Percentiles rank a stretch among this genome's conserved stretches.
Evolutionary conservation across 2,329 filamentous ascomycete species (phyloP).

Genomic region (Trichoderma lentiforme): DNA sequence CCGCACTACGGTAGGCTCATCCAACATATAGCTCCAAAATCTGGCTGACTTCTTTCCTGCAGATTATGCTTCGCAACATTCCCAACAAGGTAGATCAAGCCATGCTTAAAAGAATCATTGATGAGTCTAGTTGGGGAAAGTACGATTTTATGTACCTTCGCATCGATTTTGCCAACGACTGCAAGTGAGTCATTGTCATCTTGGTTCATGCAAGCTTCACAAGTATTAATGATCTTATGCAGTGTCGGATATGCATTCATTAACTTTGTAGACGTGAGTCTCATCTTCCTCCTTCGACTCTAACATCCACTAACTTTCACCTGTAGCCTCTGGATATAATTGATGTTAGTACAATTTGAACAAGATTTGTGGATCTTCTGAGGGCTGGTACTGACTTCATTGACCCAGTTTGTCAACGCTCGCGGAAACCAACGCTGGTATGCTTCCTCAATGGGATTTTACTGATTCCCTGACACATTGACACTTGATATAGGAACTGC

Average conservation of each 20-base stretch:
- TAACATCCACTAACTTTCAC: not conserved
- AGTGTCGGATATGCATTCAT: conserved; percentile 97
- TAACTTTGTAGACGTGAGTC: conserved; percentile 80
- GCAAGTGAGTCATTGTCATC: conserved; percentile 61
- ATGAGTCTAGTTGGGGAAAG: conserved; percentile 72
- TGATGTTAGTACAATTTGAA: conserved; percentile 46
- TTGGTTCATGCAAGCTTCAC: not conserved
- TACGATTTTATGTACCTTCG: conserved; percentile 96
- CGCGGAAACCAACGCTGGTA: conserved; percentile 70
- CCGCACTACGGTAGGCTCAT: conserved; percentile 63
- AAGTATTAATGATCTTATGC: conserved; percentile 11
- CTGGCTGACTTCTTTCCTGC: conserved; percentile 17
- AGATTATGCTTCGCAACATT: conserved; percentile 95
- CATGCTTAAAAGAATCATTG: conserved; percentile 75
- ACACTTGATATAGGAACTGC: conserved; percentile 57
- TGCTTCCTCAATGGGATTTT: conserved; percentile 19
- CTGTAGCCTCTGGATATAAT: conserved; percentile 68
- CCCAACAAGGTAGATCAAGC: conserved; percentile 82
- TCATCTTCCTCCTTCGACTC: not conserved
- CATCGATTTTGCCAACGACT: conserved; percentile 81
- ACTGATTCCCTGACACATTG: not conserved
- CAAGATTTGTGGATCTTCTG: not conserved
- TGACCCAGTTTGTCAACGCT: conserved; percentile 62
- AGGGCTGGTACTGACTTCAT: conserved; percentile 21
- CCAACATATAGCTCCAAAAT: not conserved